Base-by-base conservation (phyloP, 305 asterid species). In the Plantago coronopus region DNA sequence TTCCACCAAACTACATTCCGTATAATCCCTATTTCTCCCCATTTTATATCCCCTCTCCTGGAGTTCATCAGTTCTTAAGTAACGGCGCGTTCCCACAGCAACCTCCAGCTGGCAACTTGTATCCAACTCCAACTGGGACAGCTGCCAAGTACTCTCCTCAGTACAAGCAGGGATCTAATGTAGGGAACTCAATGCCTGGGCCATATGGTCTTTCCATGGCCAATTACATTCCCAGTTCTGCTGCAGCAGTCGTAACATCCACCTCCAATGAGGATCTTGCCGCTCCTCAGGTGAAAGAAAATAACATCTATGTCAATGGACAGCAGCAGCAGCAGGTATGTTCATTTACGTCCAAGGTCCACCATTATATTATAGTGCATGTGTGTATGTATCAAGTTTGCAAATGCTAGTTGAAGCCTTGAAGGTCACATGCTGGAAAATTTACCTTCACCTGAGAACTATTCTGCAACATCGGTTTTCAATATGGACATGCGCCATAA, bases 291-390 rank as follows among this genome's bases (percentile, higher is more conserved):
- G 76, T 69, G 48, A 89, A 91, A 80, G 98, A 88, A 48, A 91
- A 62, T 56, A 83, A 81, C 64, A 67, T 70, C 73, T 86, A 83
- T 65, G 74, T 67, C 61, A 74, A 76, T 67, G 88, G 87, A 51
- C 95, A 84, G 68, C 98, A 91, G 95, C 96, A 88, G 54, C 95
- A 84, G 68, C 98, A 91, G 95, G 98, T 91, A 72, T 59, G 81
- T 69, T 51, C 37, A 54, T 54, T 47, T n/a, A n/a, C n/a, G n/a
- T n/a, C n/a, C 34, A 8, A 27, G 34, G 1, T 27, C 34, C 34
- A 27, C 34, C 34, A n/a, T n/a, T n/a, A n/a, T n/a, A n/a, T n/a
- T n/a, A n/a, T n/a, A n/a, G n/a, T n/a, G n/a, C n/a, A n/a, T n/a
- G n/a, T n/a, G n/a, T n/a, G n/a, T n/a, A n/a, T n/a, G n/a, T n/a